Percentiles rank a stretch among this genome's conserved stretches.
These are phyloP conservation scores for Emergomyces pasteurianus DNA, from an alignment of 2,329 filamentous ascomycete genomes.

Conservation along the genomic window DNA sequence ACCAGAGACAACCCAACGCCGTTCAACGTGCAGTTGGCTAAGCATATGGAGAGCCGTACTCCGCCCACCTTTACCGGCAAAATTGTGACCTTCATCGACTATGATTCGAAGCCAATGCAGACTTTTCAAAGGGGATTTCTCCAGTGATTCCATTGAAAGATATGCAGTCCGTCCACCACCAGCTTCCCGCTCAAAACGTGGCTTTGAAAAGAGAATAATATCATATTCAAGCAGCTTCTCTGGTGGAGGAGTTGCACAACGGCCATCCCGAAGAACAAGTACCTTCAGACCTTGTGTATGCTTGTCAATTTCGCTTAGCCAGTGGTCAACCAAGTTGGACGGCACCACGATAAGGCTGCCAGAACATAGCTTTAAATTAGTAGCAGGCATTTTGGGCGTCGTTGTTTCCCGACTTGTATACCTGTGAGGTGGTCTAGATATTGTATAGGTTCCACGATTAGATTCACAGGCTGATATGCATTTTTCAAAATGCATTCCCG, in stretches of 20 bases:
- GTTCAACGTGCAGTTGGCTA: conserved; percentile 47
- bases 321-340: conserved; percentile 71
- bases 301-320: conserved; percentile 67
- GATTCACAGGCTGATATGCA: conserved; percentile 47
- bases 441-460: conserved; percentile 49
- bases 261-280: conserved; percentile 46
- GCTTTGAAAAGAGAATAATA: conserved; percentile 64
- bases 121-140: conserved; percentile 52
- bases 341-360: conserved; percentile 71
- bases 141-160: conserved; percentile 23
- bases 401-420: conserved; percentile 31
- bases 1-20: conserved; percentile 81
- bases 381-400: conserved; percentile 12
- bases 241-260: conserved; percentile 44
- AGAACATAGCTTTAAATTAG: conserved; percentile 19
- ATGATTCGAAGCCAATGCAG: conserved; percentile 82
- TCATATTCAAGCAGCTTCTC: conserved; percentile 55
- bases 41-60: conserved; percentile 48
- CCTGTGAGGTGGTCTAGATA: conserved; percentile 34
- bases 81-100: conserved; percentile 80
- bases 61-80: conserved; percentile 54
- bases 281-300: conserved; percentile 59
- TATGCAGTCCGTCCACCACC: conserved; percentile 22
- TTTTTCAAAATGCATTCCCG: conserved; percentile 40
- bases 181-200: conserved; percentile 58